Evolutionary conservation across 345 rosid species (phyloP).

Genomic region (Boechera retrofracta): DNA sequence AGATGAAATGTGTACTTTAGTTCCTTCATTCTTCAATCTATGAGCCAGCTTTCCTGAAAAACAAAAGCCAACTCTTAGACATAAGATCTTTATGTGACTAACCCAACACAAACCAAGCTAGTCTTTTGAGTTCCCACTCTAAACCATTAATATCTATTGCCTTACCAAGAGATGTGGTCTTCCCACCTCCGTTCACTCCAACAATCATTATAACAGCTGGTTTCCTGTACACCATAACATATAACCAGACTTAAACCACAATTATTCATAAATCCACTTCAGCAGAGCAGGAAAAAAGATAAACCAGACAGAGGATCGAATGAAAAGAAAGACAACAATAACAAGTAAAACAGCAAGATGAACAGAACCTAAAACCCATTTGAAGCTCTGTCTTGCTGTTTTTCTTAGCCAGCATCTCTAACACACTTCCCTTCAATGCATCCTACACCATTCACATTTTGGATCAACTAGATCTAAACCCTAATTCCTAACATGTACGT

Average conservation of each 20-base stretch:
- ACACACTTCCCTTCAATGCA: conserved; percentile 78
- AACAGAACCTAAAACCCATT: conserved; percentile 77
- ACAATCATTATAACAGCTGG: conserved; percentile 90
- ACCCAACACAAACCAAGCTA: background rate
- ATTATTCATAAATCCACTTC: conserved; percentile 14
- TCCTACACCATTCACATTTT: conserved; percentile 53
- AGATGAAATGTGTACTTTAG: conserved; percentile 59
- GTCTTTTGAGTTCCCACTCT: background rate
- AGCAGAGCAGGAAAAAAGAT: conserved; percentile 2
- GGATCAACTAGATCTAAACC: background rate
- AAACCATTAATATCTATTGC: background rate
- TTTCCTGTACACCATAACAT: conserved; percentile 56
- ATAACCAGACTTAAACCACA: conserved; percentile 25
- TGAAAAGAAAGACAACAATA: background rate
- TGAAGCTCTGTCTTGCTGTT: conserved; percentile 84
- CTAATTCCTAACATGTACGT: conserved; percentile 11
- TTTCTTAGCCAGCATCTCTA: conserved; percentile 68
- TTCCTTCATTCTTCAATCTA: conserved; percentile 84
- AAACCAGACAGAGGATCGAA: background rate
- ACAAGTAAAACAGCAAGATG: background rate
- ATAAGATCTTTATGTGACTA: background rate
- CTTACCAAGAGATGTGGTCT: conserved; percentile 98
- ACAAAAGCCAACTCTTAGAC: conserved; percentile 24
- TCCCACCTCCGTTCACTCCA: conserved; percentile 96
- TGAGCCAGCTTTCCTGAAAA: conserved; percentile 91